Base-by-base conservation (phyloP, 148 eudicot genomes). In the Simmondsia chinensis region DNA sequence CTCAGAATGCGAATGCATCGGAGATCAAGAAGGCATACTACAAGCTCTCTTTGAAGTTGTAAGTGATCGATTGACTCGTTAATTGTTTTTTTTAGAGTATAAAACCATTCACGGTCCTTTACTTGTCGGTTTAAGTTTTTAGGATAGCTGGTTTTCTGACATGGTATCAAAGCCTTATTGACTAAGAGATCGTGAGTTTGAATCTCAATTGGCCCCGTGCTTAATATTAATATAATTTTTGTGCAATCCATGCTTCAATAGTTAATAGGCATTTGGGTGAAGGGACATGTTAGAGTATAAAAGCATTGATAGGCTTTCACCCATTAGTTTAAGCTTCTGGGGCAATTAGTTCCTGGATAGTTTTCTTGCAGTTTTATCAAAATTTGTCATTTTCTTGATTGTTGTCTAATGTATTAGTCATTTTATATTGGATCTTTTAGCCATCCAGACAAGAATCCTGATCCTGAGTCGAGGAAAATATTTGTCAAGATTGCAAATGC, bases 1-100 rank as follows among this genome's bases (percentile, higher is more conserved):
- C 83, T 2, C 96, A 83, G 60, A 73, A 26, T 71, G 87, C 91
- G 8, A 83, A 83, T 66, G 24, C 82, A 30, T 78, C 97, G 2
- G 95, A 89, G 57, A 89, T 89, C 53, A 89, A 89, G 80, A 78
- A 82, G 57, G 65, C 97, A 1, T 89, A 85, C 52, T 89, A 89
- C 69, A 81, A 81, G 71, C 80, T 83, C 8, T 84, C 97, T 0
- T 65, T 84, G 64, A 84, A 81, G 63, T 46, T 81, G 95, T 89
- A 48, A 80, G 89, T 51, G 12, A 24, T 54, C 6, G 34, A 8
- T 16, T 6, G 28, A 14, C 20, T 16, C 24, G 18, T 7, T 11
- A 4, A 1, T 17, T 13, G 20, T 42, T 21, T 21, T n/a, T 15
- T n/a, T 11, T 6, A 24, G 1, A 1, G 22, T 6, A 4, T 8